phyloP scores from a whole-genome alignment of 495 filamentous ascomycete species.

The Aspergillus indologenus region DNA sequence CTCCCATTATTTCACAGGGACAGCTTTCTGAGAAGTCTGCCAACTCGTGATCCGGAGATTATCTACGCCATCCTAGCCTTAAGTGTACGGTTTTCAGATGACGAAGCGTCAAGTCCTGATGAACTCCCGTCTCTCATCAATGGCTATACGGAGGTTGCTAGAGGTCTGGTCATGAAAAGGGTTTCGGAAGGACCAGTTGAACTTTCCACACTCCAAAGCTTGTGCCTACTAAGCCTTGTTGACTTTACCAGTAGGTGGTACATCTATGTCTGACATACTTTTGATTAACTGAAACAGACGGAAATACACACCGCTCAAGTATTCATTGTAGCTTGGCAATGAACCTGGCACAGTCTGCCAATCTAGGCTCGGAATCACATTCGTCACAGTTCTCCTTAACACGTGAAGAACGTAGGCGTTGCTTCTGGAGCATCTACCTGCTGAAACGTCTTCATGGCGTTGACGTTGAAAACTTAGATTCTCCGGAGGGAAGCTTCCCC shows the following conservation, averaged over 20 bases:
- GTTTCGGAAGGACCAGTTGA: constrained; percentile 46
- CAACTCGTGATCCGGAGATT: constrained; percentile 37
- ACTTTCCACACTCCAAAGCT: constrained; percentile 45
- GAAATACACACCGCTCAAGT: constrained; percentile 46
- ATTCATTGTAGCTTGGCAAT: constrained; percentile 48
- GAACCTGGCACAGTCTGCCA: constrained; percentile 45
- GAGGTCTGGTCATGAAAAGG: constrained; percentile 40
- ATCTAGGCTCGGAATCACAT: constrained; percentile 35
- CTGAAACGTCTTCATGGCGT: constrained; percentile 45
- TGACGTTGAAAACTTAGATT: constrained; percentile 40
- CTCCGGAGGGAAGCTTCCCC: constrained; percentile 33
- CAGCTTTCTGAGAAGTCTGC: constrained; percentile 35
- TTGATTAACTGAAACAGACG: constrained; percentile 29
- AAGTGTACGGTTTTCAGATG: constrained; percentile 32
- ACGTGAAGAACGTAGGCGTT: constrained; percentile 44
- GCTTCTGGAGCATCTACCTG: constrained; percentile 50
- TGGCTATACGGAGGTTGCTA: constrained; percentile 43
- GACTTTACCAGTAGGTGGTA: constrained; percentile 43
- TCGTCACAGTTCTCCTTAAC: constrained; percentile 13
- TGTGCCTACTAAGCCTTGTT: constrained; percentile 45
- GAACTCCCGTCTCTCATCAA: constrained; percentile 22
- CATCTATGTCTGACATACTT: not conserved
- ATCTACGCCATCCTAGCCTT: constrained; percentile 42
- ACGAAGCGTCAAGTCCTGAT: constrained; percentile 14
- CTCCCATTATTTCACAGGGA: constrained; percentile 42